Base-by-base conservation (phyloP, 257 asterid species). In the Solanum bulbocastanum region DNA sequence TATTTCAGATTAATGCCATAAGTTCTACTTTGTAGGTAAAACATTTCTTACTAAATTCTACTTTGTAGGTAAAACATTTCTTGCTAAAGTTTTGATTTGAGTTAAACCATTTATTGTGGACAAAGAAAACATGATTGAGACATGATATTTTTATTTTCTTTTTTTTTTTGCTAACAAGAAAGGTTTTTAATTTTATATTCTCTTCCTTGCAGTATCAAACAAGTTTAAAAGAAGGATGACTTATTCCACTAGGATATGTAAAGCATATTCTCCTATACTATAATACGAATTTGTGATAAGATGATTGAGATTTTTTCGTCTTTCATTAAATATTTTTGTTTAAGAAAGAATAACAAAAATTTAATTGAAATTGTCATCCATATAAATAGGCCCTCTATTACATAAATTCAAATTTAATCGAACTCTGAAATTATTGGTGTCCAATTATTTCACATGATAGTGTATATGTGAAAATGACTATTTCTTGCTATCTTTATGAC, bases 251-350 rank as follows among this genome's bases (percentile, higher is more conserved):
- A 27, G 66, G 65, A 44, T 14, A 79, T 25, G 18, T 27, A 22
- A 46, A 18, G 68, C 20, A 46, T 81, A 44, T 81, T 46, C 42
- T 46, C 18, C 20, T 9, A 8, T 81, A 9, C 8, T 7, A 42
- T n/a, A 18, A 56, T 56, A 56, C 0, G 18, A 2, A 5, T 52
- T 4, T 62, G 3, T 10, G 6, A 10, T n/a, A 2, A n/a, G 18
- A 65, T 65, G 0, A 25, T 66, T 5, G 9, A 25, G 8, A 25
- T 25, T 12, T 11, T 66, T 66, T 1, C 0, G 0, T 25, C 0
- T 25, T 66, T 25, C 25, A 66, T 25, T 0, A 25, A 0, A 66
- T 25, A 66, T 11, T 65, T 65, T 58, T 2, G 0, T 58, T 22
- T 8, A 58, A 56, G 25, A 56, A 58, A 58, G 4, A 10, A 10